phyloP scores from a whole-genome alignment of 805 yeast species.

The Yamadazyma takamatsuzukensis region DNA sequence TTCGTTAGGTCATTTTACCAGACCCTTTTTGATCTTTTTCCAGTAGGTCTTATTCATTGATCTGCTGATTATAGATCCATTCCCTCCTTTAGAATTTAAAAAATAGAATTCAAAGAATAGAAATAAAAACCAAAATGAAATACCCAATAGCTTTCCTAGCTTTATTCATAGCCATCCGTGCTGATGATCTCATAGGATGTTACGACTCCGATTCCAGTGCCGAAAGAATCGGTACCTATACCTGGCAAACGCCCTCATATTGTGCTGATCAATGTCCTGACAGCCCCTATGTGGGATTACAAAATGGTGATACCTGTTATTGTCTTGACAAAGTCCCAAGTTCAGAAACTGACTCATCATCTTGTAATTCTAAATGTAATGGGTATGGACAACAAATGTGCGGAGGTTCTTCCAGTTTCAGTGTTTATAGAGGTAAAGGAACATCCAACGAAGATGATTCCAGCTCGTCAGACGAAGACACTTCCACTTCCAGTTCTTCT shows the following conservation, averaged over 20 bases:
- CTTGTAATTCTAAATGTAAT: slow-evolving; percentile 29
- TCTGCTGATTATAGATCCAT: too few relatives aligned
- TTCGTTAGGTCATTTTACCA: too few relatives aligned
- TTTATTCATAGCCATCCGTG: background rate
- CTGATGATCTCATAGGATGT: slow-evolving; percentile 22
- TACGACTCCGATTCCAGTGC: slow-evolving; percentile 24
- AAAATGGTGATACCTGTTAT: slow-evolving; percentile 33
- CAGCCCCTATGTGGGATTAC: slow-evolving; percentile 37
- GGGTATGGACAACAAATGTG: slow-evolving; percentile 34
- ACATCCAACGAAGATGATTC: slow-evolving; percentile 6
- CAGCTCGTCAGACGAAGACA: background rate
- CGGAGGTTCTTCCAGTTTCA: slow-evolving; percentile 34
- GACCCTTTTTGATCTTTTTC: too few relatives aligned
- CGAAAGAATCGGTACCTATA: slow-evolving; percentile 18
- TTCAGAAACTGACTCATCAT: slow-evolving; percentile 6
- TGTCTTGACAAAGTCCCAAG: slow-evolving; percentile 34
- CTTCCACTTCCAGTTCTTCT: too few relatives aligned
- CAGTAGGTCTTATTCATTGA: too few relatives aligned
- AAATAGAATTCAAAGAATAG: too few relatives aligned
- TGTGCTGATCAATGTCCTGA: slow-evolving; percentile 29
- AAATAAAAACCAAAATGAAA: too few relatives aligned
- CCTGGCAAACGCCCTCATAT: slow-evolving; percentile 24
- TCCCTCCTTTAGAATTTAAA: too few relatives aligned
- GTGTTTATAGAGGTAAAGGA: slow-evolving; percentile 27
- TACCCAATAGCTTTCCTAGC: slow-evolving; percentile 1